A percentile compares a stretch with the other conserved stretches of the same genome.
Evolutionary conservation across 306 rosid genomes (phyloP).

Genomic region (Gastrolobium bilobum): DNA sequence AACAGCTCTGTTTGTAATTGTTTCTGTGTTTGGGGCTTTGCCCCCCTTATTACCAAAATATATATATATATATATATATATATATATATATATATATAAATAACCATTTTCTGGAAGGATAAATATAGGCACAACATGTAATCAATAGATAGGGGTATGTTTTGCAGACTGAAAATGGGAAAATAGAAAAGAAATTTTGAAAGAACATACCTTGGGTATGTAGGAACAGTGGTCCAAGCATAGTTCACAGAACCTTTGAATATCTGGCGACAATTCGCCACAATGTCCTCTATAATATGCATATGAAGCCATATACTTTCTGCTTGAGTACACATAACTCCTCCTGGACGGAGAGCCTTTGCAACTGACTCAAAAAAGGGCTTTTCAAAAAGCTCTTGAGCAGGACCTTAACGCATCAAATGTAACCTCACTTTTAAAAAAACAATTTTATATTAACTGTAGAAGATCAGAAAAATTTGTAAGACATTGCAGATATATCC

Average conservation of each 20-base stretch:
- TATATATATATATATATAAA: too few relatives aligned
- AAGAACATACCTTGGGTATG: conserved; percentile 84
- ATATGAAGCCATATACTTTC: conserved; percentile 99
- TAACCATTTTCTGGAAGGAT: neutral
- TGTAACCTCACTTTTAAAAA: conserved; percentile 26
- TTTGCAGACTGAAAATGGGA: conserved; percentile 25
- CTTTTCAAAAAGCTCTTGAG: conserved; percentile 97
- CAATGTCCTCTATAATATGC: conserved; percentile 91
- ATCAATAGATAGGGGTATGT: neutral
- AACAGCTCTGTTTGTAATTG: too few relatives aligned
- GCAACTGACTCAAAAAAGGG: conserved; percentile 86
- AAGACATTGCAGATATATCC: neutral
- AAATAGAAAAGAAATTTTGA: neutral
- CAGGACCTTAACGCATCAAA: conserved; percentile 74
- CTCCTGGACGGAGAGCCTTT: conserved; percentile 97
- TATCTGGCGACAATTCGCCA: conserved; percentile 81
- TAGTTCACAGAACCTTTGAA: conserved; percentile 97
- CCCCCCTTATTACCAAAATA: too few relatives aligned
- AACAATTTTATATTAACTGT: neutral
- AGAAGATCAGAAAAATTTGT: conserved; percentile 3
- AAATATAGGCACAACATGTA: conserved; percentile 1
- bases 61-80: too few relatives aligned
- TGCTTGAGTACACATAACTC: conserved; percentile 96
- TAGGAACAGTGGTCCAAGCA: conserved; percentile 99
- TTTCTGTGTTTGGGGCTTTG: too few relatives aligned